Conservation (phyloP, 441 rosid species). For the Isatis lusitanica region DNA sequence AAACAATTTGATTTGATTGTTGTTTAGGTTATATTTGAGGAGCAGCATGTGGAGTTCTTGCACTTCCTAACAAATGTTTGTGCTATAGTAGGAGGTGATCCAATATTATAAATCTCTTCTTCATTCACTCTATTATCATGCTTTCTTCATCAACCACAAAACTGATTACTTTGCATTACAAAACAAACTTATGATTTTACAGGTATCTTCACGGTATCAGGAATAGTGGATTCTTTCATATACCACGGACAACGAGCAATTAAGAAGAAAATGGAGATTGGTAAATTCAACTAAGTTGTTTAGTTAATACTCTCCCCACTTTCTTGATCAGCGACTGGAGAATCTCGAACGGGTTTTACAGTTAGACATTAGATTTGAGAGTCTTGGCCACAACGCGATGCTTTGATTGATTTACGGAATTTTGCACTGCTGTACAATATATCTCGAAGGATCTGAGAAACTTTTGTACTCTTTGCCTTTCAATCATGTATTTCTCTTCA, state of each 20-base stretch:
- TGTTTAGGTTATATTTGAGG: conserved; percentile 79
- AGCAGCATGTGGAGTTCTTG: conserved; percentile 78
- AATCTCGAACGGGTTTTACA: conserved; percentile 15
- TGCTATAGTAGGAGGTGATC: conserved; percentile 90
- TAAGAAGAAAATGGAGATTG: conserved; percentile 92
- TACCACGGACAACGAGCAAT: conserved; percentile 94
- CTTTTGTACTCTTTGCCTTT: not conserved
- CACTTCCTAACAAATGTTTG: conserved; percentile 93
- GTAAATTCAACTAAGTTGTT: conserved; percentile 70
- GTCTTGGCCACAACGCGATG: conserved; percentile 16
- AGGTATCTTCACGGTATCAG: conserved; percentile 96
- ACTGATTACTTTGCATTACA: not conserved
- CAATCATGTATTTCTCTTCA: not conserved
- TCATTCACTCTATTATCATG: not conserved
- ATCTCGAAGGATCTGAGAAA: conserved; percentile 8
- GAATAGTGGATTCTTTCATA: conserved; percentile 84
- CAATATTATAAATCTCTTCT: not conserved
- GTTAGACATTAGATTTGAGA: conserved; percentile 21
- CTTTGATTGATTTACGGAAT: not conserved
- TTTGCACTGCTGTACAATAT: conserved; percentile 21
- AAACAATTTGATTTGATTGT: not conserved
- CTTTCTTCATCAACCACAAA: not conserved
- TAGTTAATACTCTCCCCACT: not conserved
- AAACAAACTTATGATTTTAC: not conserved
- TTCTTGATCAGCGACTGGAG: conserved; percentile 11